Conservation (phyloP, 305 asterid genomes). For the Rubia occidens region DNA sequence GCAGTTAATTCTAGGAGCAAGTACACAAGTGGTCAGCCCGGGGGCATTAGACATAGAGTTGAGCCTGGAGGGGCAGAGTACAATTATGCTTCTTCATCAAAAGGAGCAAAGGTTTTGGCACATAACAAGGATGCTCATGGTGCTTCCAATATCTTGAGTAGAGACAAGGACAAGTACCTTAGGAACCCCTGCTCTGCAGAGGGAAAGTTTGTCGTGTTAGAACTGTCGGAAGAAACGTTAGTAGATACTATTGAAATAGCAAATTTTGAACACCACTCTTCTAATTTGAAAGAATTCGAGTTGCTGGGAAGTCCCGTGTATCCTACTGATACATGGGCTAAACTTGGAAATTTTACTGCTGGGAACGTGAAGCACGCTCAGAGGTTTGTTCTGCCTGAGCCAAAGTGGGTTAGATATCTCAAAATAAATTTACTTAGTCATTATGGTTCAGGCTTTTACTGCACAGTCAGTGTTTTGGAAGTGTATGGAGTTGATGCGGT, state of each 20-base stretch:
- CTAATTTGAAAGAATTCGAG: slow-evolving; percentile 76
- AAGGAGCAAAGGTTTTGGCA: slow-evolving; percentile 87
- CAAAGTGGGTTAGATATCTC: slow-evolving; percentile 87
- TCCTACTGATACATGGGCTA: slow-evolving; percentile 82
- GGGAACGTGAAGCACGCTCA: slow-evolving; percentile 75
- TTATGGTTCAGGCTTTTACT: slow-evolving; percentile 87
- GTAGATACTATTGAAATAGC: slow-evolving; percentile 67
- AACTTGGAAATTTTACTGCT: slow-evolving; percentile 72
- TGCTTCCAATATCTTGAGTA: slow-evolving; percentile 74
- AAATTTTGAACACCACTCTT: slow-evolving; percentile 88
- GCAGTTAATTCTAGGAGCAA: slow-evolving; percentile 46
- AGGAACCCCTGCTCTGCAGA: slow-evolving; percentile 91
- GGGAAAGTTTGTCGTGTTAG: slow-evolving; percentile 71
- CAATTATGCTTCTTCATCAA: slow-evolving; percentile 85
- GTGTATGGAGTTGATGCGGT: slow-evolving; percentile 94
- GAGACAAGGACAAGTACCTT: slow-evolving; percentile 86
- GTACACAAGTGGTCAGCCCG: slow-evolving; percentile 40
- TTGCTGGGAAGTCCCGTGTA: slow-evolving; percentile 70
- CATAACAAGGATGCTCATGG: slow-evolving; percentile 93
- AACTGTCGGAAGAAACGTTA: slow-evolving; percentile 90
- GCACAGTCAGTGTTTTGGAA: slow-evolving; percentile 75
- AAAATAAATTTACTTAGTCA: slow-evolving; percentile 62
- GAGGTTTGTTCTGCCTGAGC: slow-evolving; percentile 61
- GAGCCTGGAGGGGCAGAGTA: slow-evolving; percentile 93
- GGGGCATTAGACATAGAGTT: slow-evolving; percentile 58